Evolutionary conservation across 2,329 filamentous ascomycete species (phyloP), one percentile per base, ranked within the genome.

Genomic region (Ophiosphaerella herpotricha): DNA sequence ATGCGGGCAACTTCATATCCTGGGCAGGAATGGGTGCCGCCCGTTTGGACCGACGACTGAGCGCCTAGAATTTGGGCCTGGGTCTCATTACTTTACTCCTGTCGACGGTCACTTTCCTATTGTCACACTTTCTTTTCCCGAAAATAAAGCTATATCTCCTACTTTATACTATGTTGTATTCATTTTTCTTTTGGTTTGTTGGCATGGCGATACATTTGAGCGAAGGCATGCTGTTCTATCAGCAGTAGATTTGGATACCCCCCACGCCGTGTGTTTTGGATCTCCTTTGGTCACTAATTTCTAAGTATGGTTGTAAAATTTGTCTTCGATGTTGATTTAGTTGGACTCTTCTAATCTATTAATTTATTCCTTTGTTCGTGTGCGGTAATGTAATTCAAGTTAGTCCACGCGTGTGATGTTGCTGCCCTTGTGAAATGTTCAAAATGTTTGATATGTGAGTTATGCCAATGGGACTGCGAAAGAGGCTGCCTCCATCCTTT

Each of bases 1-100:
- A 89, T 89, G 86, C 81, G 77, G 40, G 85, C 85, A 6, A 86
- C 85, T 11, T 85, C 82, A 64, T 89, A 88, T 68, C 86, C 86
- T 0, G 86, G 86, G 0, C 84, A 88, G 73, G 86, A 89, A 68
- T 89, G 86, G 85, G 82, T 82, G 59, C 85, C 85, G 3, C 53
- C 58, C 7, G 69, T 63, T 43, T 73, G 68, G 59, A 70, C 68
- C 32, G 73, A 71, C 31, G 69, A 73, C 32, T 71, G 37, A 46
- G 31, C 31, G 31, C 16, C 6, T n/a, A 2, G 12, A 29, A 12
- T 12, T 31, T 23, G 6, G 14, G n/a, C 8, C 14, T 13, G 6
- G 14, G 16, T 6, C 14, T 14, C 21, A 14, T 24, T 14, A n/a
- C 29, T 33, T 21, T 23, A 24, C 11, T 14, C 11, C 12, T n/a